Percentiles rank a stretch among this genome's conserved stretches.
phyloP scores from a whole-genome alignment of 23 red algal genomes.

The Agarophyton chilense region DNA sequence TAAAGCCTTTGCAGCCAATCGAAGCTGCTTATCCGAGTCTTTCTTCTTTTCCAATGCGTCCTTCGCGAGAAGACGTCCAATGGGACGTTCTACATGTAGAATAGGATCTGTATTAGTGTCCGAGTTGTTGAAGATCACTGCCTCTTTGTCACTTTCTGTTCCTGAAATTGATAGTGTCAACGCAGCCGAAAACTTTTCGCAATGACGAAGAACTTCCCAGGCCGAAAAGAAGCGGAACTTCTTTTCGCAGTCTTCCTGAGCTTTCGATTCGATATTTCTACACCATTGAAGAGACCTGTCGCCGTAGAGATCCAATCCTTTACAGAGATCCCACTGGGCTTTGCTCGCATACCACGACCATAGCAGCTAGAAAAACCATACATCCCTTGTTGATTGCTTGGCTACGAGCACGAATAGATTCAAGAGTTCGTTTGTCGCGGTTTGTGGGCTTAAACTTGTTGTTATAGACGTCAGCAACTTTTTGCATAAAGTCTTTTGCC shows the following conservation, averaged over 20 bases:
- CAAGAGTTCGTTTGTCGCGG: not conserved
- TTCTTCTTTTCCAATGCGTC: not conserved
- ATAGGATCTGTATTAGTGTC: too few relatives aligned
- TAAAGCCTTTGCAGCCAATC: not conserved
- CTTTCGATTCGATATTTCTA: not conserved
- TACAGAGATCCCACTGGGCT: slow-evolving; percentile 25
- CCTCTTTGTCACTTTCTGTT: too few relatives aligned
- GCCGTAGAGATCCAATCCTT: slow-evolving; percentile 14
- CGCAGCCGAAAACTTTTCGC: not conserved
- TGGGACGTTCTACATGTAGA: too few relatives aligned
- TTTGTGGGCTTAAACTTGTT: not conserved
- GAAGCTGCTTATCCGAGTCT: slow-evolving; percentile 20
- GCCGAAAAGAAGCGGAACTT: slow-evolving; percentile 13
- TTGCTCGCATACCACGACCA: not conserved
- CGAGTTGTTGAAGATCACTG: too few relatives aligned
- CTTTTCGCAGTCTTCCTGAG: slow-evolving; percentile 20
- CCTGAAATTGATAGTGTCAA: too few relatives aligned
- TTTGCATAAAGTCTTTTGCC: not conserved
- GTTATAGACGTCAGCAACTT: not conserved
- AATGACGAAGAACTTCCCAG: not conserved
- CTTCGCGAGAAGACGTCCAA: too few relatives aligned
- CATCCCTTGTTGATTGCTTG: not conserved
- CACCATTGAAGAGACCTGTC: slow-evolving; percentile 10
- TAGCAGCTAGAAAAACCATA: not conserved
- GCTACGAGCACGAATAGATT: not conserved